Conservation (phyloP, 1,139 yeast species). For the Yamadazyma diospyri region DNA sequence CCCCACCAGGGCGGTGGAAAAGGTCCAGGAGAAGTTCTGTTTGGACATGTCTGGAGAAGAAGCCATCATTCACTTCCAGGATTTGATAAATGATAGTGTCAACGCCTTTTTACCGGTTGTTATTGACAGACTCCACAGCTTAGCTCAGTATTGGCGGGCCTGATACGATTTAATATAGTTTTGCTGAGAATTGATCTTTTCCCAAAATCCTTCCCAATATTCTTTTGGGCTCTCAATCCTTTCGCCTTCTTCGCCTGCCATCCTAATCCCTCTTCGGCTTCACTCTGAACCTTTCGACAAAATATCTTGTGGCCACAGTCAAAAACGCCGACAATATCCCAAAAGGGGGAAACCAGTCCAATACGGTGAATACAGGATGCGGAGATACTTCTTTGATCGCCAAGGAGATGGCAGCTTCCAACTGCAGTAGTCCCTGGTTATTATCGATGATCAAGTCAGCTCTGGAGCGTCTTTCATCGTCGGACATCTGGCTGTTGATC, state of each 20-base stretch:
- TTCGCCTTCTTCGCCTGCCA: background rate
- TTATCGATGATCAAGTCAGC: constrained; percentile 75
- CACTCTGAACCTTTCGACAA: constrained; percentile 22
- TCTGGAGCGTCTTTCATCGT: constrained; percentile 49
- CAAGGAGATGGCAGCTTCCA: constrained; percentile 45
- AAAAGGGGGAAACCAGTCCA: constrained; percentile 59
- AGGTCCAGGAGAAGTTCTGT: constrained; percentile 92
- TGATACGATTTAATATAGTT: no score
- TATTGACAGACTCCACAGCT: constrained; percentile 88
- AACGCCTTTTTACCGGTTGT: constrained; percentile 92
- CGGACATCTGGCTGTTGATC: constrained; percentile 73
- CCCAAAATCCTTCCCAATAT: no score
- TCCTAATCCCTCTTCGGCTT: constrained; percentile 6
- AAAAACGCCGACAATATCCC: constrained; percentile 32
- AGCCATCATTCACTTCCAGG: constrained; percentile 91
- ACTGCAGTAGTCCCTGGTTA: constrained; percentile 45
- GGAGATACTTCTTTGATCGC: constrained; percentile 50
- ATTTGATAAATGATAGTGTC: constrained; percentile 88
- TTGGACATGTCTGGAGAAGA: constrained; percentile 92
- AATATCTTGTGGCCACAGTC: constrained; percentile 19
- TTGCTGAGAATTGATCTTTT: no score
- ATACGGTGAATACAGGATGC: constrained; percentile 48
- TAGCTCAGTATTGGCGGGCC: constrained; percentile 97
- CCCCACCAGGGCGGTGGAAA: constrained; percentile 73
- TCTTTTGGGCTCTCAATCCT: no score